These are phyloP conservation scores for Suhomyces guaymorum DNA, from an alignment of 1,139 yeast genomes.

Conservation along the genomic window DNA sequence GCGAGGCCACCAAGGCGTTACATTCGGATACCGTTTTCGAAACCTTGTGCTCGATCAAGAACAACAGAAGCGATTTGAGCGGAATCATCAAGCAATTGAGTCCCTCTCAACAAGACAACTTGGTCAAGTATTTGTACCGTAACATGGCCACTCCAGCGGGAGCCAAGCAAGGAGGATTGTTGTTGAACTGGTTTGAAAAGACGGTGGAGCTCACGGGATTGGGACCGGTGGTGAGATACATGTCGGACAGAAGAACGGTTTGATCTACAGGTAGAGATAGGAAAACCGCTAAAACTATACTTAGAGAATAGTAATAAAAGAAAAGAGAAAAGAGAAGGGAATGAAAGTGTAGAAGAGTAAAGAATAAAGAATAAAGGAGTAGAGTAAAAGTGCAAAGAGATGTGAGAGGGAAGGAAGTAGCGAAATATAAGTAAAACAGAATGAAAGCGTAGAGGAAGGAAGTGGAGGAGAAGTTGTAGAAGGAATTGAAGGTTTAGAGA, in stretches of 20 bases:
- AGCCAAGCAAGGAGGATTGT: constrained; percentile 82
- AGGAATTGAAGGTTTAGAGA: no score
- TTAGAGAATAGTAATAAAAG: constrained; percentile 1
- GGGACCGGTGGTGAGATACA: constrained; percentile 83
- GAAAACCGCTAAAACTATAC: no score
- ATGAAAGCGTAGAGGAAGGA: no score
- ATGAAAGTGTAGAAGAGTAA: no score
- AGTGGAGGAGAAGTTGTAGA: no score
- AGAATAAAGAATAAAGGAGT: no score
- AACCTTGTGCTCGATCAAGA: constrained; percentile 71
- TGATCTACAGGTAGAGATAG: constrained; percentile 24
- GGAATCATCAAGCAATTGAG: constrained; percentile 58
- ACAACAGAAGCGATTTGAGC: constrained; percentile 59
- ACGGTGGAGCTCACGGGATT: constrained; percentile 81
- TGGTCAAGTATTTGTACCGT: constrained; percentile 82
- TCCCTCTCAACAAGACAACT: constrained; percentile 69
- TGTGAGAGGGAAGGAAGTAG: no score
- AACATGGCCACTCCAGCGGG: constrained; percentile 79
- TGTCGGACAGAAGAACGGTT: constrained; percentile 83
- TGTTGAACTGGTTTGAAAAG: constrained; percentile 91
- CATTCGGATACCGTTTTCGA: constrained; percentile 65
- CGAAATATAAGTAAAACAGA: no score
- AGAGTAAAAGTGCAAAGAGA: no score
- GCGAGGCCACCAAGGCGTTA: constrained; percentile 53
- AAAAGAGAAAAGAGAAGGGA: background rate